Evolutionary conservation across 768 basidiomycete species (phyloP).

Genomic region (Trametes coccinea): DNA sequence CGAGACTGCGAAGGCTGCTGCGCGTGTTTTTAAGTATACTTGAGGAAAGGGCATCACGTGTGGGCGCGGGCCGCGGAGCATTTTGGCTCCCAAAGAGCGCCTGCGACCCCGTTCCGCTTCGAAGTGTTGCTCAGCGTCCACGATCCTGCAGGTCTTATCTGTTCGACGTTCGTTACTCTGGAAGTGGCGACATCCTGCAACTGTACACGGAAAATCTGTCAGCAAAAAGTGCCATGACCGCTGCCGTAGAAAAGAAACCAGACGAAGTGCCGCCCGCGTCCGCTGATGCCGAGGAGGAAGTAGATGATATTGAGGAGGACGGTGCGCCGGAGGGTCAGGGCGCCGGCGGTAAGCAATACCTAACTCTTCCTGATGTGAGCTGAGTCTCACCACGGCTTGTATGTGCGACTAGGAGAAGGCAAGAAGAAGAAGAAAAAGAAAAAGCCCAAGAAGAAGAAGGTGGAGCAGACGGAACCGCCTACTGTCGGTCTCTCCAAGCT

Average conservation of each 20-base stretch:
- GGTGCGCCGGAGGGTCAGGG: slow-evolving; percentile 24
- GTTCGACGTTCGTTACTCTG: neutral
- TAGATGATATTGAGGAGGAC: slow-evolving; percentile 32
- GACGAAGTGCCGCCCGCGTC: slow-evolving; percentile 26
- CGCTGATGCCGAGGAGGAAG: slow-evolving; percentile 28
- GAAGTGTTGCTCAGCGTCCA: no score
- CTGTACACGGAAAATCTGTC: neutral
- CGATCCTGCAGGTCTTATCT: neutral
- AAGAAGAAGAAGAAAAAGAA: slow-evolving; percentile 95
- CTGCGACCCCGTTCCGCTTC: no score
- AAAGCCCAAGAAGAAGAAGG: slow-evolving; percentile 80
- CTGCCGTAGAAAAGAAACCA: slow-evolving; percentile 18
- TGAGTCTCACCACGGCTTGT: neutral
- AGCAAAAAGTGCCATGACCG: slow-evolving; percentile 8
- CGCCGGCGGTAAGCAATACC: slow-evolving; percentile 25
- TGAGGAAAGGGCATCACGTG: no score
- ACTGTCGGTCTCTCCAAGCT: slow-evolving; percentile 86
- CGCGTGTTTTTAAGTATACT: no score
- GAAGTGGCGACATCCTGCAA: neutral
- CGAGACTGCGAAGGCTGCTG: no score
- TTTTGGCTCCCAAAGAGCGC: no score
- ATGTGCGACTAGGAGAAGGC: slow-evolving; percentile 42
- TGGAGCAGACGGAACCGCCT: slow-evolving; percentile 88
- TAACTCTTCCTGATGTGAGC: neutral
- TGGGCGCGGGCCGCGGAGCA: no score